Evolutionary conservation across 164 flowering plant genomes (phyloP), one percentile per base, ranked within the genome.

Genomic region (Echeveria elegans): DNA sequence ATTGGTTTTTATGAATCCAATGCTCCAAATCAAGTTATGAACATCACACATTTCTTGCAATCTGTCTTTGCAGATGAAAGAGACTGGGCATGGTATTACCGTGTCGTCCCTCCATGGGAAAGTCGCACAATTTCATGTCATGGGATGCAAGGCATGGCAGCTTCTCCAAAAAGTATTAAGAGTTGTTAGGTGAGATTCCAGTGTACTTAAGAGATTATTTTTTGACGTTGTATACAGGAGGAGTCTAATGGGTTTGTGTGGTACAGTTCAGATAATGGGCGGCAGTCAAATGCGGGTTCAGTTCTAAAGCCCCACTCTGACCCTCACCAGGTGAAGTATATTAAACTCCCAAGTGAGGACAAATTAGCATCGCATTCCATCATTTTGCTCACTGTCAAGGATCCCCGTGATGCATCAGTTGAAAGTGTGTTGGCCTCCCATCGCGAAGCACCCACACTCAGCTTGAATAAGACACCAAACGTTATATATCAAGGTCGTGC

Each of bases 51-150:
- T 61, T 1, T 36, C 37, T 31, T 50, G 12, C 41, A 30, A 41
- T 58, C 65, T 66, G 63, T 59, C 60, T 26, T 71, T 75, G 56
- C 77, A 91, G 98, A 79, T 68, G 79, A 73, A 70, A 69, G 83
- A 78, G 67, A 76, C 70, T 48, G 76, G 86, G 19, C 66, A 40
- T 36, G 69, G 45, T 37, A 75, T 88, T 70, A 73, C 70, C 30
- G 86, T 92, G 71, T 71, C 73, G 65, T 86, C 95, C 41, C 90
- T 77, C 48, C 89, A 83, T 63, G 95, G 92, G 45, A 78, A 86
- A 72, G 83, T 94, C 65, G 93, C 79, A 64, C 85, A 77, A 72
- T 65, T 94, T 36, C 96, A 94, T 71, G 70, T 91, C 9, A 71
- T 91, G 77, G 97, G 97, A 71, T 70, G 72, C 32, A 79, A 78